Percentiles rank a stretch among this genome's conserved stretches.
phyloP scores from a whole-genome alignment of 805 yeast species.

The Metschnikowia lunata region DNA sequence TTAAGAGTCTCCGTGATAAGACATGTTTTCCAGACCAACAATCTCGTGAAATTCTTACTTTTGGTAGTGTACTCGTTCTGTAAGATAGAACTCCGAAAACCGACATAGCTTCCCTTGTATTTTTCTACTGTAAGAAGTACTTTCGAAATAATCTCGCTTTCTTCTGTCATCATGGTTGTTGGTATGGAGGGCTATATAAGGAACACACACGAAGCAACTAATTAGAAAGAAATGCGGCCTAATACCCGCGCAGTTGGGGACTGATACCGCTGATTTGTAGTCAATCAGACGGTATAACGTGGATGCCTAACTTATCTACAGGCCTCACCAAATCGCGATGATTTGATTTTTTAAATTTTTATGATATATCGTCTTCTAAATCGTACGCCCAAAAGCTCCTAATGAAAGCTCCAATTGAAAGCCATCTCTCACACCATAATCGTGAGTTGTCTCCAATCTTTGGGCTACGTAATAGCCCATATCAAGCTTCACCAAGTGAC shows the following conservation, averaged over 20 bases:
- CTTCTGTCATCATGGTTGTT: slow-evolving; percentile 18
- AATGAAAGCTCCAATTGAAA: slow-evolving; percentile 36
- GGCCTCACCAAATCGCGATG: too few relatives aligned
- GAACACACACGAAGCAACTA: too few relatives aligned
- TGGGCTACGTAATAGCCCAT: slow-evolving; percentile 35
- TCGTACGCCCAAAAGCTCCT: slow-evolving; percentile 24
- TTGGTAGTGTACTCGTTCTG: slow-evolving; percentile 27
- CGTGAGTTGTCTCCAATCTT: slow-evolving; percentile 18
- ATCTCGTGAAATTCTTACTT: slow-evolving; percentile 23
- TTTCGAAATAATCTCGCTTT: slow-evolving; percentile 34
- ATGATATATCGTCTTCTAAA: too few relatives aligned
- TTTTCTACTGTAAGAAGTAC: slow-evolving; percentile 34
- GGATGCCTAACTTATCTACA: too few relatives aligned
- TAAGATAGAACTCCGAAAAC: slow-evolving; percentile 25
- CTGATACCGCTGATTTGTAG: too few relatives aligned
- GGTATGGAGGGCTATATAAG: too few relatives aligned
- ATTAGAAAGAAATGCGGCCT: too few relatives aligned
- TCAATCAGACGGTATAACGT: too few relatives aligned
- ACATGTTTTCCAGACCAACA: slow-evolving; percentile 36
- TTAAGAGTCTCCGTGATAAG: slow-evolving; percentile 34
- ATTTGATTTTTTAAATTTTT: too few relatives aligned
- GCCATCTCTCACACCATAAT: slow-evolving; percentile 34
- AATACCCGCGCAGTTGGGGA: too few relatives aligned
- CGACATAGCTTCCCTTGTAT: slow-evolving; percentile 28
- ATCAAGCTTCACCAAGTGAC: slow-evolving; percentile 39